A percentile compares a stretch with the other conserved stretches of the same genome.
Evolutionary conservation across 768 basidiomycete genomes (phyloP).

Genomic region (Termitomyces sp.): DNA sequence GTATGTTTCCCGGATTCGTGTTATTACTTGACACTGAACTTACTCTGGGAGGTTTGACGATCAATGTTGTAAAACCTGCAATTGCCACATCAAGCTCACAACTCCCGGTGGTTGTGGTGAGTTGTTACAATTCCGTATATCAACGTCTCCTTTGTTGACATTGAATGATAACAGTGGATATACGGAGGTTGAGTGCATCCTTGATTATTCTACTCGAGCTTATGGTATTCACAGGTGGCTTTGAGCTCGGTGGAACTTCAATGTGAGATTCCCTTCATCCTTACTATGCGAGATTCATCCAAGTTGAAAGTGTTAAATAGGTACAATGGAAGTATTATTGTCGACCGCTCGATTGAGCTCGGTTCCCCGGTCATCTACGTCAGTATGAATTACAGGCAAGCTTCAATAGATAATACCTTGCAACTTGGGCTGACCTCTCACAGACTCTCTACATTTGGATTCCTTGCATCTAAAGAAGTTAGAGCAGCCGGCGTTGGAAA

Average conservation of each 20-base stretch:
- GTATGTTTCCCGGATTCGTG: conserved; percentile 22
- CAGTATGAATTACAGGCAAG: conserved; percentile 44
- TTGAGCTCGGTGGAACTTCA: conserved; percentile 21
- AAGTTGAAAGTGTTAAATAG: conserved; percentile 14
- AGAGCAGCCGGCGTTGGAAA: conserved; percentile 43
- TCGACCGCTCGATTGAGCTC: conserved; percentile 32
- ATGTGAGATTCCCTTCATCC: conserved; percentile 28
- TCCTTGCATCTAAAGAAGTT: conserved; percentile 38
- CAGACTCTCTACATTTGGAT: conserved; percentile 29
- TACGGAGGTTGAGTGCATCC: conserved; percentile 18
- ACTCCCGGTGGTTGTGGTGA: conserved; percentile 37
- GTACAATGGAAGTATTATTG: conserved; percentile 36
- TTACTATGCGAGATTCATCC: conserved; percentile 13
- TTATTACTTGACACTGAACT: conserved; percentile 7
- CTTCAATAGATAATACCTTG: neutral
- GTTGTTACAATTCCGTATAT: neutral
- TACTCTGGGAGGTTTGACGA: conserved; percentile 27
- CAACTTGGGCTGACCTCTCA: neutral
- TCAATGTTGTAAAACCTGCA: conserved; percentile 37
- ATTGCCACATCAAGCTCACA: conserved; percentile 24
- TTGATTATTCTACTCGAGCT: neutral
- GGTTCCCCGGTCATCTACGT: conserved; percentile 45
- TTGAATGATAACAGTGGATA: conserved; percentile 26
- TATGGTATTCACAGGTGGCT: conserved; percentile 18
- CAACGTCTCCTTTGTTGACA: neutral